phyloP scores from a whole-genome alignment of 148 eudicot genomes.

The Mesembryanthemum crystallinum region DNA sequence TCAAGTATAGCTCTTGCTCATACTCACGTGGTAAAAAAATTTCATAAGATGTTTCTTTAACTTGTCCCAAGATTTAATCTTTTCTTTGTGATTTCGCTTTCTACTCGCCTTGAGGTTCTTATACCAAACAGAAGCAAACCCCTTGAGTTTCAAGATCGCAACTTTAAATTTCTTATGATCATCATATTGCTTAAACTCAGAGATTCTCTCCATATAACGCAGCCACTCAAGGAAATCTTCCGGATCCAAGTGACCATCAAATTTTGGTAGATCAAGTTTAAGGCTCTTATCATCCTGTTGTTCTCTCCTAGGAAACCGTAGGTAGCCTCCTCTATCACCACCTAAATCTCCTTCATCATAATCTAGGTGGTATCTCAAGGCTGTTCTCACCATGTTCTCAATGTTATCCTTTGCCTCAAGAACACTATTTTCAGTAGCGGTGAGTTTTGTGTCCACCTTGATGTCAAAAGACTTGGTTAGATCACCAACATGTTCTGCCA shows the following conservation, averaged over 20 bases:
- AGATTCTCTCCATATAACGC: neutral
- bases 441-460: too few species aligned
- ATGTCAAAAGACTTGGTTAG: too few species aligned
- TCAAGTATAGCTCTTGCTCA: neutral
- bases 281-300: neutral
- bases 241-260: neutral
- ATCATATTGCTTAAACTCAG: neutral
- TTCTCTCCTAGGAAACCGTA: neutral
- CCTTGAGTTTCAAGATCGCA: neutral
- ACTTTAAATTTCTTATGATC: neutral
- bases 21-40: neutral
- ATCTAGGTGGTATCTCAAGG: too few species aligned
- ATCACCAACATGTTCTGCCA: too few species aligned
- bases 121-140: neutral
- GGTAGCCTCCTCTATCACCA: too few species aligned
- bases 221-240: neutral
- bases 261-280: neutral
- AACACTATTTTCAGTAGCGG: too few species aligned
- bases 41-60: neutral
- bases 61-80: neutral
- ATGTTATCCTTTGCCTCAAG: too few species aligned
- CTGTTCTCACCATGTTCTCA: too few species aligned
- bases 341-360: too few species aligned
- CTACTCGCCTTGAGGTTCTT: neutral
- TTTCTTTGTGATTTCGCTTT: neutral